Conservation (phyloP, 139 green algal genomes). For the Chlorella vulgaris region DNA sequence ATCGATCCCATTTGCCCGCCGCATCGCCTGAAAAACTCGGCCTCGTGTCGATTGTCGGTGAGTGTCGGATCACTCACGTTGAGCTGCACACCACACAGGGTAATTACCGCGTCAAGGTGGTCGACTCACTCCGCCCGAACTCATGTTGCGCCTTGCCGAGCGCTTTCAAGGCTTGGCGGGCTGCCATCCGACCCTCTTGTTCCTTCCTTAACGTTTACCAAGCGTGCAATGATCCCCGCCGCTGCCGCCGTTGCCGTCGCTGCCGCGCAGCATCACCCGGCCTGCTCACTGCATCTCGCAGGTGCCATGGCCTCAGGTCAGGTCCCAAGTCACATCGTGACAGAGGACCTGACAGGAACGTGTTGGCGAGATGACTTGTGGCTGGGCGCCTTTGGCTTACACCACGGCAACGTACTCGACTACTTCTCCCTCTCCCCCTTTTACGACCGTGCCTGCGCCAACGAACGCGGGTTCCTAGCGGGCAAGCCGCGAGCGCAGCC, state of each 20-base stretch:
- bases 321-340: not conserved
- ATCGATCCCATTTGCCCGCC: too few species aligned
- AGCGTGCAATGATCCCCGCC: not conserved
- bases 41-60: too few species aligned
- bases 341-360: slow-evolving; percentile 33
- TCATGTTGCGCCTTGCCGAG: too few species aligned
- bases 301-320: not conserved
- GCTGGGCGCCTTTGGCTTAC: slow-evolving; percentile 56
- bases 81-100: too few species aligned
- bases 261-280: not conserved
- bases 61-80: too few species aligned
- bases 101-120: too few species aligned
- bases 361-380: slow-evolving; percentile 60
- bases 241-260: too few species aligned
- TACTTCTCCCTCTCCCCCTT: slow-evolving; percentile 88
- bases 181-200: too few species aligned
- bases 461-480: slow-evolving; percentile 56
- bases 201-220: not conserved
- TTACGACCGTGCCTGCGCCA: slow-evolving; percentile 80
- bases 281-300: not conserved
- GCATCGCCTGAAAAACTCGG: too few species aligned
- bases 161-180: too few species aligned
- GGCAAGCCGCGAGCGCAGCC: slow-evolving; percentile 33
- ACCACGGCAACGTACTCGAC: slow-evolving; percentile 62
- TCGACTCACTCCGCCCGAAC: too few species aligned